phyloP scores from a whole-genome alignment of 2,329 filamentous ascomycete genomes.

The Colletotrichum sp. region DNA sequence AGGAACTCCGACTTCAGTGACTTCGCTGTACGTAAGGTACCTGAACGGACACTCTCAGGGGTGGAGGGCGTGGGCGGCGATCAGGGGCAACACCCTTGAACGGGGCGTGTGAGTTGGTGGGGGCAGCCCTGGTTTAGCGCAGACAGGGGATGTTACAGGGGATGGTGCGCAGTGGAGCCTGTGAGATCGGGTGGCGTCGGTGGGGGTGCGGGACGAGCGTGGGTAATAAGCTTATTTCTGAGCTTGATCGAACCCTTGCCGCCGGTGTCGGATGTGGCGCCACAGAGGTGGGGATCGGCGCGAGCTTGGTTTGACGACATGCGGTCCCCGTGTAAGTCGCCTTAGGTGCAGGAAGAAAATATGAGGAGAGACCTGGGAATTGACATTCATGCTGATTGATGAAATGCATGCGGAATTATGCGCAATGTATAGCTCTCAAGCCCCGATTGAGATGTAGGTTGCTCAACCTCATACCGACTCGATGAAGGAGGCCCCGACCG shows the following conservation, averaged over 20 bases:
- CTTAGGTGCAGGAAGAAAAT: neutral
- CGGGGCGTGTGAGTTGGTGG: neutral
- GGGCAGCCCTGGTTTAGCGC: neutral
- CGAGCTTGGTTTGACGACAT: neutral
- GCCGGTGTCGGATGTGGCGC: neutral
- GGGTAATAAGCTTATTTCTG: neutral
- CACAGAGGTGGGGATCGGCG: neutral
- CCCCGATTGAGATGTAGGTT: accelerated
- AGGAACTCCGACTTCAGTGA: neutral
- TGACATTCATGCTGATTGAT: accelerated
- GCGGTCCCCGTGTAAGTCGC: neutral
- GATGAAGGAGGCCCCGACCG: neutral
- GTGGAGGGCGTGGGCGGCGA: neutral
- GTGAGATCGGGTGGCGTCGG: neutral
- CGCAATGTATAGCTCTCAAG: neutral
- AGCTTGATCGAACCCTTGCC: accelerated
- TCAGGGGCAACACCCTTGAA: neutral
- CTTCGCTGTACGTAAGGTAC: neutral
- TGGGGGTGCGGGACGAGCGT: neutral
- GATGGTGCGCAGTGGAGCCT: accelerated
- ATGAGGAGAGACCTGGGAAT: accelerated
- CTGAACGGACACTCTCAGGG: neutral
- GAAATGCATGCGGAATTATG: accelerated
- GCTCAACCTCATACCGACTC: neutral
- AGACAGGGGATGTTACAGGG: neutral